Evolutionary conservation across 495 filamentous ascomycete species (phyloP), one percentile per base, ranked within the genome.

Genomic region (Aspergillus cavernicola): DNA sequence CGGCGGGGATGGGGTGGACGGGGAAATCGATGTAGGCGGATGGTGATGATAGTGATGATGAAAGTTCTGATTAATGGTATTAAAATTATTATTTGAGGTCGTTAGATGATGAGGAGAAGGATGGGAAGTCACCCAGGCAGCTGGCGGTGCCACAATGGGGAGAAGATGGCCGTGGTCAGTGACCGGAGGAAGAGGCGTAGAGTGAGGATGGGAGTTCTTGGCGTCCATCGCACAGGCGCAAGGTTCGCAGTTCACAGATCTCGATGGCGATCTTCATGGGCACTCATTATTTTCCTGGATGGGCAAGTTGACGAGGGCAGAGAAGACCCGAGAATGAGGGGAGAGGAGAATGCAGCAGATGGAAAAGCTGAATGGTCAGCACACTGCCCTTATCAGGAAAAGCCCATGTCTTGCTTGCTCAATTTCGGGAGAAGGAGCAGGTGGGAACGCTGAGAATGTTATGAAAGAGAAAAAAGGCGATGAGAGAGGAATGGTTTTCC

Each of bases 181-280:
- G 22, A 57, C 64, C n/a, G 57, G 28, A 33, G 49, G 48, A 38
- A 22, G 48, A 7, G 52, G 51, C 51, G 54, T 52, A 48, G 55
- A 52, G 42, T 53, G 56, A 54, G 35, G 55, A 47, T 45, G 52
- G 24, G 44, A 46, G 33, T 66, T 62, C 61, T 70, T 63, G 63
- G 66, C 57, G 45, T 69, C 64, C 68, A 73, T 73, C 45, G 58
- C 60, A 49, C 61, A 55, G 58, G 45, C 51, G 56, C 52, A 52
- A 55, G 36, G 33, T 38, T 53, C 48, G 52, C 51, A 57, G 15
- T 53, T 61, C 54, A 57, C 43, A 57, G 57, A 38, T 50, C 57
- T 48, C 49, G 51, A 29, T 48, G 45, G 24, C 26, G 58, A 65
- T 65, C 58, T 50, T 61, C 62, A 51, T 56, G 46, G 51, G 41